Conservation (phyloP, 495 filamentous ascomycete species). For the Penicillium lividum region DNA sequence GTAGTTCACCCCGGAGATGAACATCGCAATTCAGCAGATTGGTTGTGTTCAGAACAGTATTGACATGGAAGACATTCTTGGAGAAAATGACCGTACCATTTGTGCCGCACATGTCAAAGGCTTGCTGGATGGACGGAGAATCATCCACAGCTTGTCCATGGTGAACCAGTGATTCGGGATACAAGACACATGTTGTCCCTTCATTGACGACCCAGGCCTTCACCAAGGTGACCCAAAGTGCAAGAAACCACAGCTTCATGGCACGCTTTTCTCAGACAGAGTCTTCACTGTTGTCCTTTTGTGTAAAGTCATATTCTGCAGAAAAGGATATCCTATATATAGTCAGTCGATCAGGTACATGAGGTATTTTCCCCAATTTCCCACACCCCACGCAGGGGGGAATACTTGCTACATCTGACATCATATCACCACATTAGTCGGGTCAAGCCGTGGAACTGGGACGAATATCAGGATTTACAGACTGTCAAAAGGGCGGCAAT, state of each 20-base stretch:
- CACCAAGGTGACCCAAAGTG: constrained; percentile 12
- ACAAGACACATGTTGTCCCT: constrained; percentile 21
- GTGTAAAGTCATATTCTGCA: neutral
- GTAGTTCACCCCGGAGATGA: constrained; percentile 37
- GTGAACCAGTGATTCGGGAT: constrained; percentile 18
- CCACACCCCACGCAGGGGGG: constrained; percentile 7
- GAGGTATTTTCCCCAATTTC: neutral
- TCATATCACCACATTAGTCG: constrained; percentile 5
- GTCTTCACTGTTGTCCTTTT: neutral
- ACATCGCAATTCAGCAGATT: constrained; percentile 41
- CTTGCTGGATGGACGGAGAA: constrained; percentile 42
- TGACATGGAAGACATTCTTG: constrained; percentile 39
- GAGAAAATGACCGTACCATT: constrained; percentile 41
- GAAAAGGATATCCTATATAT: constrained; percentile 3
- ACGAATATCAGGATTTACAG: neutral
- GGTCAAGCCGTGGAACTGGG: constrained; percentile 6
- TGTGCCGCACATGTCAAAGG: constrained; percentile 44
- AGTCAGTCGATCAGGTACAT: neutral
- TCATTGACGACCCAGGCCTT: constrained; percentile 24
- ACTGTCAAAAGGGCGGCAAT: constrained; percentile 5
- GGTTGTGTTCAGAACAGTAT: constrained; percentile 47
- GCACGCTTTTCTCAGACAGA: neutral
- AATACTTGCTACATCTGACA: constrained; percentile 4
- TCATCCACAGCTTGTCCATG: constrained; percentile 31
- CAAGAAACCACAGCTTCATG: constrained; percentile 16